A percentile compares a stretch with the other conserved stretches of the same genome.
Evolutionary conservation across 371 early-diverging fungal species (phyloP).

Genomic region (Massospora cicadina): DNA sequence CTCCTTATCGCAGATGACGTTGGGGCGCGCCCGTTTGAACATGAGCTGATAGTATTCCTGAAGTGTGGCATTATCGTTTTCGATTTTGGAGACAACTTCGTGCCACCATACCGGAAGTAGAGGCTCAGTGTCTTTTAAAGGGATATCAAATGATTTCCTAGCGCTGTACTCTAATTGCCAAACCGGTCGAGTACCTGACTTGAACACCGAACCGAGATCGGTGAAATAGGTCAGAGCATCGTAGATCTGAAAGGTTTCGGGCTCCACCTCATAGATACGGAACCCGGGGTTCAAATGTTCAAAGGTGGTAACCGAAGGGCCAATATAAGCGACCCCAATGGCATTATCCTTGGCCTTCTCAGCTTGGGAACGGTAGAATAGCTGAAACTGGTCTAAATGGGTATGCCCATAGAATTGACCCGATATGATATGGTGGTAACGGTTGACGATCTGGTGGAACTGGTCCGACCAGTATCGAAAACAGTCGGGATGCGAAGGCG

Average conservation of each 20-base stretch:
- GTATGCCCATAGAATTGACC: slow-evolving; percentile 15
- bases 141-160: background rate
- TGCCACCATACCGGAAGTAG: slow-evolving; percentile 7
- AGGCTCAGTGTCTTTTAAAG: background rate
- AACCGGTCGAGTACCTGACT: background rate
- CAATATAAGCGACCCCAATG: slow-evolving; percentile 11
- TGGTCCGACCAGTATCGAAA: slow-evolving; percentile 7
- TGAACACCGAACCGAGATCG: background rate
- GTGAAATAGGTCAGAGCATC: slow-evolving; percentile 2
- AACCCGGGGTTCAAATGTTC: slow-evolving; percentile 13
- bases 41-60: background rate
- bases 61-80: background rate
- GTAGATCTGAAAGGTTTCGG: background rate
- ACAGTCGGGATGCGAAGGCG: slow-evolving; percentile 9
- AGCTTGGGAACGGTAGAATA: slow-evolving; percentile 7
- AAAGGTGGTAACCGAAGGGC: slow-evolving; percentile 13
- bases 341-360: background rate
- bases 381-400: slow-evolving; percentile 13
- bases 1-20: background rate
- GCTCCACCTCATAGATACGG: slow-evolving; percentile 12
- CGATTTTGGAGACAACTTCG: background rate
- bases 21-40: background rate
- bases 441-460: slow-evolving; percentile 11
- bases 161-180: slow-evolving; percentile 7
- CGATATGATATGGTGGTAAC: slow-evolving; percentile 11